phyloP scores from a whole-genome alignment of 2,329 filamentous ascomycete species.

The Talaromyces sp. region DNA sequence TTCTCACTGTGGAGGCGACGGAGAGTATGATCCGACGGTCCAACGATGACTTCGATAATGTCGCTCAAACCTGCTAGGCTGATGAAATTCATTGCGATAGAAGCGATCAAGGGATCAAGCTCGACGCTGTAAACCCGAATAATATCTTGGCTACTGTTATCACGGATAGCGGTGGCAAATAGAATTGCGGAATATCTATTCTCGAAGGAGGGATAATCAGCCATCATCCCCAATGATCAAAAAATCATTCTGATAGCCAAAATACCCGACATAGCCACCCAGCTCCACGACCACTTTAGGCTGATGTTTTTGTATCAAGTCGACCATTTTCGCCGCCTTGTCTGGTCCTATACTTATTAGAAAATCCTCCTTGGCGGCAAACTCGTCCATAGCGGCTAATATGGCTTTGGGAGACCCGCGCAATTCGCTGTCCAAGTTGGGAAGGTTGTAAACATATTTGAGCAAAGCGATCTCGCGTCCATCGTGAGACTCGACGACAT shows the following conservation, averaged over 20 bases:
- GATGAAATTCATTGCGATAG: constrained; percentile 27
- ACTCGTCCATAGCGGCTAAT: constrained; percentile 64
- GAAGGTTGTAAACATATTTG: constrained; percentile 57
- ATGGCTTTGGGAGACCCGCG: constrained; percentile 57
- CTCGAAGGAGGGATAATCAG: too few relatives aligned
- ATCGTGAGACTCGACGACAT: constrained; percentile 2
- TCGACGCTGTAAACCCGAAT: constrained; percentile 34
- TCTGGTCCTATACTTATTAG: constrained; percentile 72
- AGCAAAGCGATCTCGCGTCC: constrained; percentile 41
- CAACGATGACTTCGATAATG: constrained; percentile 30
- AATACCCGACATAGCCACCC: constrained; percentile 1
- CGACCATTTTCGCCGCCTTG: constrained; percentile 63
- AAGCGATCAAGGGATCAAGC: constrained; percentile 25
- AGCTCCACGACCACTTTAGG: constrained; percentile 7
- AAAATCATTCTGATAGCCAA: neutral
- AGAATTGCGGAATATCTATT: constrained; percentile 30
- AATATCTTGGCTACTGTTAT: constrained; percentile 11
- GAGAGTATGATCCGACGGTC: constrained; percentile 25
- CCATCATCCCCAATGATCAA: neutral
- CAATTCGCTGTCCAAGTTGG: constrained; percentile 52
- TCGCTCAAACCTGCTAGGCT: constrained; percentile 29
- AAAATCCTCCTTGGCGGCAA: constrained; percentile 58
- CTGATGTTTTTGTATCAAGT: constrained; percentile 57
- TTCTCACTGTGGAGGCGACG: constrained; percentile 22
- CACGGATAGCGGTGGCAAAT: constrained; percentile 23